Conservation (phyloP, 1,284 basidiomycete genomes). For the Mycosarcoma mackinlayi region DNA sequence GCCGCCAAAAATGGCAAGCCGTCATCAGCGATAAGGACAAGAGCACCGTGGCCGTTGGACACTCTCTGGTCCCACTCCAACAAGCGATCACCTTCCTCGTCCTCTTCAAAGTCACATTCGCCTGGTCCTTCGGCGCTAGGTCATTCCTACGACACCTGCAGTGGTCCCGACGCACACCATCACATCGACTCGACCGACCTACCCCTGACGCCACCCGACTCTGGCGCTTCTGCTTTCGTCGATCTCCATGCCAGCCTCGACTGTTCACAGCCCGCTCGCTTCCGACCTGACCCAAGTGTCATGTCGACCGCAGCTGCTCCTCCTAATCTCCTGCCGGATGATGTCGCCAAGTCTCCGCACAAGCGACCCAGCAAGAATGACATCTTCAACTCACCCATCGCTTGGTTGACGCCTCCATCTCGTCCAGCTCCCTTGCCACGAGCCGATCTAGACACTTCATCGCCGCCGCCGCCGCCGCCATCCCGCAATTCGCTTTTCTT, state of each 20-base stretch:
- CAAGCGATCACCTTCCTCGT: conserved; percentile 13
- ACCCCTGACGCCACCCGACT: conserved; percentile 43
- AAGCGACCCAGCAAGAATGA: conserved; percentile 49
- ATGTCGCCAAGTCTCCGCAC: conserved; percentile 4
- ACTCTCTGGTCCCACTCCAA: conserved; percentile 37
- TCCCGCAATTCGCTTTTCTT: conserved; percentile 45
- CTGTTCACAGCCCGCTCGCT: conserved; percentile 1
- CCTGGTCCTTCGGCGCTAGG: conserved; percentile 8
- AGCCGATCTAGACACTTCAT: neutral
- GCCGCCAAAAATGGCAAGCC: conserved; percentile 17
- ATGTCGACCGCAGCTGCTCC: conserved; percentile 4
- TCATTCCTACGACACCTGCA: conserved; percentile 22
- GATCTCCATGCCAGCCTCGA: conserved; percentile 9
- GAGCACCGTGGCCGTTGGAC: conserved; percentile 41
- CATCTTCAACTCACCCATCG: conserved; percentile 49
- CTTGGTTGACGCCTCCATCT: conserved; percentile 47
- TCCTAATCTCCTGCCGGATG: neutral
- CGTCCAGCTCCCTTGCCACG: conserved; percentile 7
- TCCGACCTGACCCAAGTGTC: neutral
- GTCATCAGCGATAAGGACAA: conserved; percentile 12
- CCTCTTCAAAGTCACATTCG: conserved; percentile 16
- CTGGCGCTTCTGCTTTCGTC: conserved; percentile 27
- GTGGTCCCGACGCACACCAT: conserved; percentile 16
- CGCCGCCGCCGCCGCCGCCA: conserved; percentile 15
- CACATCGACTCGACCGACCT: conserved; percentile 23